These are phyloP conservation scores for Paraphoma chrysanthemicola DNA, from an alignment of 2,329 filamentous ascomycete species.

Conservation along the genomic window DNA sequence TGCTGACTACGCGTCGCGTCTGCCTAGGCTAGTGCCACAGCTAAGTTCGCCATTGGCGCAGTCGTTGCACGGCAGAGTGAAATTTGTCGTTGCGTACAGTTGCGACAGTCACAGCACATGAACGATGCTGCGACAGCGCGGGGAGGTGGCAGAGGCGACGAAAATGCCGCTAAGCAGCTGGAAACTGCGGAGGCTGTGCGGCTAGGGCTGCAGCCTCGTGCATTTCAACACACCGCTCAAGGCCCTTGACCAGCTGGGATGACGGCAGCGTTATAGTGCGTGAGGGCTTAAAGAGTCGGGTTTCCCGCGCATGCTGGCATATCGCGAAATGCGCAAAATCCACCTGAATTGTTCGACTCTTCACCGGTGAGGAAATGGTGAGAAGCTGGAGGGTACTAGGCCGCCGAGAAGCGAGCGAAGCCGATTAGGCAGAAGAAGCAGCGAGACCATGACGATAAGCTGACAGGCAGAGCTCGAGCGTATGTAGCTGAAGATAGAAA, in stretches of 20 bases:
- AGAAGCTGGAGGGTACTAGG: background rate
- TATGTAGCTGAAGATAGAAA: background rate
- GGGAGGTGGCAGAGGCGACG: conserved; percentile 6
- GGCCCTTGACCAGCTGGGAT: conserved; percentile 2
- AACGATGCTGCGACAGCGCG: background rate
- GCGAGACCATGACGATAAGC: background rate
- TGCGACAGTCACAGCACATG: background rate
- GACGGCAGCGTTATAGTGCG: background rate
- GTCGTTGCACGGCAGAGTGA: background rate
- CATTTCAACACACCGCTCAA: conserved; percentile 14
- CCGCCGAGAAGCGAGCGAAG: background rate
- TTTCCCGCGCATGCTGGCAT: background rate
- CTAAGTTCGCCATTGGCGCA: background rate
- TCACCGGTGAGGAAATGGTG: conserved; percentile 1
- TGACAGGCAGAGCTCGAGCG: conserved; percentile 1
- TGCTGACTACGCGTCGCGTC: background rate
- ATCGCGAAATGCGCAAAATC: background rate
- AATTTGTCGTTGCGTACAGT: background rate
- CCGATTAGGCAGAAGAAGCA: conserved; percentile 9
- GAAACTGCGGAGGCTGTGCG: conserved; percentile 6
- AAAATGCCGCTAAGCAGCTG: conserved; percentile 1
- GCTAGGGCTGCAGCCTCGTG: conserved; percentile 15
- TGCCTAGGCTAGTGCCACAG: background rate
- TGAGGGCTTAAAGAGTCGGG: background rate
- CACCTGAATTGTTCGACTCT: background rate